Percentiles rank a stretch among this genome's conserved stretches.
These are phyloP conservation scores for Dichotomopilus funicola DNA, from an alignment of 2,329 filamentous ascomycete species.

Conservation along the genomic window DNA sequence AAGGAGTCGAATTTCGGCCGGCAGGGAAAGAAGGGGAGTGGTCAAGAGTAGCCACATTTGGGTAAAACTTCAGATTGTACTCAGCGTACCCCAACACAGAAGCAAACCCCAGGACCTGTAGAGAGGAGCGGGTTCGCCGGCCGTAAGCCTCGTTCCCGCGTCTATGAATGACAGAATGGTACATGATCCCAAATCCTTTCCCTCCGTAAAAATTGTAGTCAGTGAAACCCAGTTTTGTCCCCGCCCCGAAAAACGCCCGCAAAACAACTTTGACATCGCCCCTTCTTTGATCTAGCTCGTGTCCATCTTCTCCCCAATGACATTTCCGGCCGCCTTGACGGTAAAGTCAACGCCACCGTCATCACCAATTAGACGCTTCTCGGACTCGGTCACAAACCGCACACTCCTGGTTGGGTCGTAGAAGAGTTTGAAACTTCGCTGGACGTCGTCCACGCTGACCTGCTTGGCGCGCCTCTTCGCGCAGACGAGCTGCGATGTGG, in stretches of 20 bases:
- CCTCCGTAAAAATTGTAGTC: background rate
- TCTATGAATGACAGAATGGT: slow-evolving; percentile 13
- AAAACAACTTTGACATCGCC: slow-evolving; percentile 3
- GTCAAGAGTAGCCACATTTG: slow-evolving; percentile 23
- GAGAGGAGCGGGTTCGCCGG: background rate
- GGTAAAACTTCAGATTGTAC: slow-evolving; percentile 4
- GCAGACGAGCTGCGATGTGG: slow-evolving; percentile 79
- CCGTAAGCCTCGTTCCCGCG: slow-evolving; percentile 4
- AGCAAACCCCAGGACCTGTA: background rate
- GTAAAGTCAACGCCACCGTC: slow-evolving; percentile 71
- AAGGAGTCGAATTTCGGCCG: slow-evolving; percentile 73
- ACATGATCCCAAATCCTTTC: slow-evolving; percentile 11
- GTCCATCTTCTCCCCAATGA: slow-evolving; percentile 27
- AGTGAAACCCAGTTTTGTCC: slow-evolving; percentile 19
- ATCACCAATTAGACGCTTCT: slow-evolving; percentile 88
- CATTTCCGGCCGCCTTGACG: slow-evolving; percentile 42
- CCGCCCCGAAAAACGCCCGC: slow-evolving; percentile 19
- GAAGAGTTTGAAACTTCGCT: slow-evolving; percentile 89
- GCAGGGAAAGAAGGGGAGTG: slow-evolving; percentile 44
- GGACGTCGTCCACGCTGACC: slow-evolving; percentile 80
- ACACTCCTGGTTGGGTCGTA: slow-evolving; percentile 85
- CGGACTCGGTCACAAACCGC: slow-evolving; percentile 82
- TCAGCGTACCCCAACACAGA: background rate
- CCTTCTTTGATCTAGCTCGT: slow-evolving; percentile 16
- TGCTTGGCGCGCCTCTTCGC: slow-evolving; percentile 81